phyloP scores from a whole-genome alignment of 495 filamentous ascomycete genomes.

The Xylaria palmicola region DNA sequence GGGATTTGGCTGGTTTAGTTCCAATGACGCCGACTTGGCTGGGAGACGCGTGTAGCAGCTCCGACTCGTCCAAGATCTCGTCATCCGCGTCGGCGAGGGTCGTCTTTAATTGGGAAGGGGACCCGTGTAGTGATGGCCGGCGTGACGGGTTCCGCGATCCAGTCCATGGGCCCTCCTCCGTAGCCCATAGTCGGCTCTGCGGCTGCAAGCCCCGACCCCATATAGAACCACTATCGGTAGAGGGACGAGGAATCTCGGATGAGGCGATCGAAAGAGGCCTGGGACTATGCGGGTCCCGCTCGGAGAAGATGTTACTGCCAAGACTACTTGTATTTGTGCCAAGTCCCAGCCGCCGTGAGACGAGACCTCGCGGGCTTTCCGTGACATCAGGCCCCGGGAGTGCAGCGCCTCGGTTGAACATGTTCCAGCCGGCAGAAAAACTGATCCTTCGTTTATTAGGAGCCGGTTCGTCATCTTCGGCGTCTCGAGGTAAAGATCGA shows the following conservation, averaged over 20 bases:
- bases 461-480: constrained; percentile 45
- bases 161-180: constrained; percentile 44
- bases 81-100: constrained; percentile 50
- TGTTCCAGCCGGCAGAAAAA: constrained; percentile 52
- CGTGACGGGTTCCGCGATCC: constrained; percentile 43
- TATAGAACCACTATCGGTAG: constrained; percentile 66
- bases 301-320: constrained; percentile 66
- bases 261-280: constrained; percentile 78
- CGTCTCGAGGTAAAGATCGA: constrained; percentile 70
- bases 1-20: constrained; percentile 47
- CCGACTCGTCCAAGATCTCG: constrained; percentile 48
- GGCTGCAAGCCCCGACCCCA: constrained; percentile 40
- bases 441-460: constrained; percentile 49
- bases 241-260: constrained; percentile 75
- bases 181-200: constrained; percentile 43
- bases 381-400: constrained; percentile 35
- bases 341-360: constrained; percentile 56
- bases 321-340: constrained; percentile 63
- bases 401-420: constrained; percentile 54
- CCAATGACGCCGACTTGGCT: constrained; percentile 52
- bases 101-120: constrained; percentile 49
- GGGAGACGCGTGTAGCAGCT: constrained; percentile 36
- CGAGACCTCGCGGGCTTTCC: constrained; percentile 38
- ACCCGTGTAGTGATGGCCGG: constrained; percentile 48
- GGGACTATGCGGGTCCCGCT: constrained; percentile 66